A percentile compares a stretch with the other conserved stretches of the same genome.
phyloP scores from a whole-genome alignment of 75 land plant genomes.

The Picea sitchensis region DNA sequence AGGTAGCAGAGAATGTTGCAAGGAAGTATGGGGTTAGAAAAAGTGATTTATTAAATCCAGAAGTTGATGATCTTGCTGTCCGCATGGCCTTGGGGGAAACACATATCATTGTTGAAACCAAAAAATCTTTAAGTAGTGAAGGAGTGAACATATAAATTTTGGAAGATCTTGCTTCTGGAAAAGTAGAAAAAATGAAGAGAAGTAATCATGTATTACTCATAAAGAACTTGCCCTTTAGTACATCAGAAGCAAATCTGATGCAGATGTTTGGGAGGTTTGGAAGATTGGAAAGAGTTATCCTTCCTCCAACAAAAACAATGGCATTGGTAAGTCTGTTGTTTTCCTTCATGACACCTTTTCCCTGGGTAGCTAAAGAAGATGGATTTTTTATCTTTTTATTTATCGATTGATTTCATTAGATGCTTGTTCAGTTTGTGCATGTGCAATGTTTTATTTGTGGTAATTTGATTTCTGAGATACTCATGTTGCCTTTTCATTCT shows the following conservation, averaged over 20 bases:
- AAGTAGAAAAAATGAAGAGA: slow-evolving; percentile 56
- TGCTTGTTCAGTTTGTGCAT: not conserved
- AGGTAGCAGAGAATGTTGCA: slow-evolving; percentile 94
- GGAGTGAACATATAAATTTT: slow-evolving; percentile 75
- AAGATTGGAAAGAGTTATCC: slow-evolving; percentile 78
- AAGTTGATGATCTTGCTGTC: slow-evolving; percentile 87
- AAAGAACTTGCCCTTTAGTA: slow-evolving; percentile 87
- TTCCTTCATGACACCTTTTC: too few species aligned
- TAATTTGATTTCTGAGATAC: not conserved
- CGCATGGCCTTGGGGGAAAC: slow-evolving; percentile 96
- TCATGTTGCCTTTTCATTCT: too few species aligned
- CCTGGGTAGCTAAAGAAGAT: too few species aligned
- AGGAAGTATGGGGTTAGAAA: slow-evolving; percentile 80
- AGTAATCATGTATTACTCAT: slow-evolving; percentile 79
- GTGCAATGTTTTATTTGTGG: not conserved
- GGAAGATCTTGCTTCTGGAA: slow-evolving; percentile 69
- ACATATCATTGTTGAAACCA: slow-evolving; percentile 86
- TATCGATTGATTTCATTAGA: too few species aligned
- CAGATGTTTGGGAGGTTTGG: slow-evolving; percentile 90
- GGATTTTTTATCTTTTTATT: too few species aligned
- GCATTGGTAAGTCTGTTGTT: slow-evolving; percentile 61
- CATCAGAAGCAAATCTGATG: slow-evolving; percentile 67
- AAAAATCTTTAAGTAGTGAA: slow-evolving; percentile 65
- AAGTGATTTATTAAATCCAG: slow-evolving; percentile 80
- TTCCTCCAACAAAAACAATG: slow-evolving; percentile 87